Base-by-base conservation (phyloP, 352 stramenopile species). In the Phytophthora megakarya region DNA sequence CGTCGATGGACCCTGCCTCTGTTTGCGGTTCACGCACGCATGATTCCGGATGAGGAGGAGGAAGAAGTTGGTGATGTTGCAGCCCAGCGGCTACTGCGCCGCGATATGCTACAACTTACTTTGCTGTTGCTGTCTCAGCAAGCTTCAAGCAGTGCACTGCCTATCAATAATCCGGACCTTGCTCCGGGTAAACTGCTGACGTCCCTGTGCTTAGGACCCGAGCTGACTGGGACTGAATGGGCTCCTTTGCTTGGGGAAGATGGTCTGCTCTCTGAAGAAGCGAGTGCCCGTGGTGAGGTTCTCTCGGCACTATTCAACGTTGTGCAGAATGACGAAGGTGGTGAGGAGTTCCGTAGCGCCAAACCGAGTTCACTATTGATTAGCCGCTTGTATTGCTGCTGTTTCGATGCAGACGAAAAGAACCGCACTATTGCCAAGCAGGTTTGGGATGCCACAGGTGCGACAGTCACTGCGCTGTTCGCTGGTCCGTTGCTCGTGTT, bases 1-100 rank as follows among this genome's bases (percentile, higher is more conserved):
- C 80, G 86, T 3, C 80, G 84, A 21, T 95, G 84, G 84, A 66
- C 71, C 13, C 51, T 95, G 53, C 81, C 84, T 52, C 72, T 96
- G 10, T 88, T 95, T 63, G 84, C 86, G 5, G 81, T 80, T 10
- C 86, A 96, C 32, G 84, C 78, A 15, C 81, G 72, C n/a, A 95
- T 94, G 81, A 96, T 96, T 45, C 81, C 83, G 10, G 82, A 93
- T 23, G 88, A 96, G 35, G 88, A 96, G 18, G 88, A 96, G 28
- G 86, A 95, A 59, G 88, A 96, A 65, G 77, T 95, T n/a, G 88
- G 86, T 8, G 88, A 96, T 52, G 79, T 92, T 4, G 79, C 74
- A 1, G 65, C 88, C 0, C 88, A 96, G 65, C 79, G 84, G 2
- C 49, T 93, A 43, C 68, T 96, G 6, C 88, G 86, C 10, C 69